These are phyloP conservation scores for Annona squamosa DNA, from an alignment of 164 flowering plant genomes.

Conservation along the genomic window DNA sequence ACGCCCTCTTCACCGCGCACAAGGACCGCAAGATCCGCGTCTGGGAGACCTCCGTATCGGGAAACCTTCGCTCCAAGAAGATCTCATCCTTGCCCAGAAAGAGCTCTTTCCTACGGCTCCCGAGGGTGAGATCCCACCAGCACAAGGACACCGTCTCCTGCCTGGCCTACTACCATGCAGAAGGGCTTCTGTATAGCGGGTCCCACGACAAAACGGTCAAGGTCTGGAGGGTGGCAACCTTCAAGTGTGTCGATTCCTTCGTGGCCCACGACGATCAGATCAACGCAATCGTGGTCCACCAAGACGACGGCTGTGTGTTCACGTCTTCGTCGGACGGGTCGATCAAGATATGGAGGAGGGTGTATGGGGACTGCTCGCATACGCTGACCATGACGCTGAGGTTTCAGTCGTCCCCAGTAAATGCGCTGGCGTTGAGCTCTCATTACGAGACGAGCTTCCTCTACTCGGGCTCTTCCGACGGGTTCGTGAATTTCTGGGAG, in stretches of 20 bases:
- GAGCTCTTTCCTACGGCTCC: constrained; percentile 3
- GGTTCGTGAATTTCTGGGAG: constrained; percentile 33
- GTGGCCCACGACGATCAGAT: constrained; percentile 32
- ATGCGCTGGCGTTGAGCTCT: constrained; percentile 26
- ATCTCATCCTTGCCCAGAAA: constrained; percentile 13
- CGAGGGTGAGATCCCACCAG: constrained; percentile 11
- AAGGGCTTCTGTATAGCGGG: constrained; percentile 29
- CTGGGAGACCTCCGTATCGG: constrained; percentile 20
- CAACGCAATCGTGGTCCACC: constrained; percentile 35
- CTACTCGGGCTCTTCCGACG: constrained; percentile 41
- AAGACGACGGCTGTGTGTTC: constrained; percentile 34
- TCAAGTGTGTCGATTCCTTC: constrained; percentile 26
- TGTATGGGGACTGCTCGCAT: constrained; percentile 37
- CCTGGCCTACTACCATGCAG: constrained; percentile 32
- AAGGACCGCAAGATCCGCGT: constrained; percentile 30
- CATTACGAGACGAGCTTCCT: constrained; percentile 15
- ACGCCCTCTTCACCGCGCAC: constrained; percentile 30
- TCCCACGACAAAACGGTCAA: constrained; percentile 33
- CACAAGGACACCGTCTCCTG: constrained; percentile 42
- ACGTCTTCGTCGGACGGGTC: constrained; percentile 33
- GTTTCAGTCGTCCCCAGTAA: constrained; percentile 36
- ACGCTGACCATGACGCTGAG: constrained; percentile 37
- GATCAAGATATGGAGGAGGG: constrained; percentile 45
- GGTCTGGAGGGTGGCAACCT: constrained; percentile 26
- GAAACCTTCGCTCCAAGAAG: constrained; percentile 8